Evolutionary conservation across 352 stramenopile species (phyloP), one percentile per base, ranked within the genome.

Genomic region (Peronospora belbahrii): DNA sequence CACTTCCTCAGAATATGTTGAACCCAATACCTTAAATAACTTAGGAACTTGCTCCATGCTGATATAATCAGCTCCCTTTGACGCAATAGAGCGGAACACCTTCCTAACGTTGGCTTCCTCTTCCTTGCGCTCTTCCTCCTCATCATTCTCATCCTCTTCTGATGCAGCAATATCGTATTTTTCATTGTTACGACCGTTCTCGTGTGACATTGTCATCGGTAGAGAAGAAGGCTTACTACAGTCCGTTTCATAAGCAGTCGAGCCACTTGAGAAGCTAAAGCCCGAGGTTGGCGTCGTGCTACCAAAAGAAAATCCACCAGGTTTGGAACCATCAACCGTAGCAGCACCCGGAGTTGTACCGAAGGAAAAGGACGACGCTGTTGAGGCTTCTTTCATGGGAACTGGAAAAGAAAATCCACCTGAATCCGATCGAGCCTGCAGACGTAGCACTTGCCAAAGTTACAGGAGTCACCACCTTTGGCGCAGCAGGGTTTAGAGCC

Each of bases 111-210:
- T 75, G 0, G 70, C 62, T 56, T 77, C 65, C 59, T 85, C 75
- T 63, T 88, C 70, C 40, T 56, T 59, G 5, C 75, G 75, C 31
- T 79, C 70, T 52, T 74, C 74, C 41, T 86, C 74, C 5, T 85
- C 70, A 18, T 85, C 70, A 23, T 48, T 65, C n/a, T 72, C 66
- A 14, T 85, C 75, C 7, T 42, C 56, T 18, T 80, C 63, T 0
- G 46, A 71, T 6, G 68, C 58, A 0, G 67, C 65, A 22, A 88
- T 84, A 22, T 65, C 57, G 42, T n/a, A n/a, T n/a, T 88, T 88
- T 7, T 80, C 57, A 20, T 76, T 67, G 33, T 80, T 79, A 27
- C 83, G 67, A 8, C 74, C 74, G 46, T 85, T 83, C 13, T 56
- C 65, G 19, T 68, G 50, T 3, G 44, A 56, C 5, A 52, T 38